Percentiles rank a stretch among this genome's conserved stretches.
Evolutionary conservation across 768 basidiomycete genomes (phyloP).

Genomic region (Chlorophyllum brunneum): DNA sequence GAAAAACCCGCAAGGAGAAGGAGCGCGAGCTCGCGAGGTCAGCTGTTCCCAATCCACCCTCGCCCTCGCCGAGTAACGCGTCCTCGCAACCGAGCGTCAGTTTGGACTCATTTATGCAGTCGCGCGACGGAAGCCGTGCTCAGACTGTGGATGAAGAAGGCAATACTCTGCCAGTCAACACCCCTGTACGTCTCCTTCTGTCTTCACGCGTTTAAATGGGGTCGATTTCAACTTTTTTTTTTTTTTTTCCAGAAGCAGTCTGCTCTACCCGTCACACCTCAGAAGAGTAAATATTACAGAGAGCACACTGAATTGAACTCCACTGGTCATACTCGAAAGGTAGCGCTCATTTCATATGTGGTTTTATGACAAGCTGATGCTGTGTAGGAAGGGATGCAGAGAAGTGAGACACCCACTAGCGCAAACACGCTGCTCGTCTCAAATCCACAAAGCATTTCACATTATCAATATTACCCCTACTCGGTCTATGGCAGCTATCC

Average conservation of each 20-base stretch:
- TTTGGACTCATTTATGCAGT: slow-evolving; percentile 46
- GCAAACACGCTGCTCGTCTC: slow-evolving; percentile 30
- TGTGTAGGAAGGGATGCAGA: slow-evolving; percentile 28
- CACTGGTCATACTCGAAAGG: slow-evolving; percentile 25
- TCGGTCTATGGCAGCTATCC: slow-evolving; percentile 36
- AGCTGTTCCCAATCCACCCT: slow-evolving; percentile 34
- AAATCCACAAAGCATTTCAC: slow-evolving; percentile 26
- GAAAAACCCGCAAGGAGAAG: slow-evolving; percentile 42
- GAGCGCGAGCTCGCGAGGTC: slow-evolving; percentile 41
- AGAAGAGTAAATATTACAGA: slow-evolving; percentile 59
- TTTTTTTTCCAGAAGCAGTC: not conserved
- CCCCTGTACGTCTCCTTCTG: slow-evolving; percentile 15
- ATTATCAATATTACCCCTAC: slow-evolving; percentile 37
- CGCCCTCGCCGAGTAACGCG: slow-evolving; percentile 51
- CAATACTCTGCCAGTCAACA: not conserved
- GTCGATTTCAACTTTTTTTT: not conserved
- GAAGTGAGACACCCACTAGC: slow-evolving; percentile 43
- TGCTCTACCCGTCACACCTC: slow-evolving; percentile 49
- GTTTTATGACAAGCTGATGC: slow-evolving; percentile 17
- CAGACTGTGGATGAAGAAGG: slow-evolving; percentile 16
- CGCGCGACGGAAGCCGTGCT: slow-evolving; percentile 51
- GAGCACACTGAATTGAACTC: slow-evolving; percentile 40
- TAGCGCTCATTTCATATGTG: slow-evolving; percentile 18
- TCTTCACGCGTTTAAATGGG: slow-evolving; percentile 25
- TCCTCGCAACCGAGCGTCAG: slow-evolving; percentile 38